These are phyloP conservation scores for Coniochaeta sp. DNA, from an alignment of 2,329 filamentous ascomycete species.

Conservation along the genomic window DNA sequence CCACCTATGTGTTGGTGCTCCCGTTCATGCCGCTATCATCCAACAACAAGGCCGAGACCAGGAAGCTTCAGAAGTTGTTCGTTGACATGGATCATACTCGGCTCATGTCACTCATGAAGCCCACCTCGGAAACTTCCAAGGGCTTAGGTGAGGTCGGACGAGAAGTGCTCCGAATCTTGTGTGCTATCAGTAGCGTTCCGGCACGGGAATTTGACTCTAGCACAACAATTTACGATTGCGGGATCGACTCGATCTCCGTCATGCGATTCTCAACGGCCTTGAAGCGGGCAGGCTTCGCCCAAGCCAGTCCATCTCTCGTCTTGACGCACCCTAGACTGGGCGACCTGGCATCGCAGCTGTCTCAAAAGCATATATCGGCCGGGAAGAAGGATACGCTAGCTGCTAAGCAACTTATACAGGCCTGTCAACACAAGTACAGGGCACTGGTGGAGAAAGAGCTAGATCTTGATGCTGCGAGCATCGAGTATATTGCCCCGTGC, in stretches of 20 bases:
- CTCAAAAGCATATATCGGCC: neutral
- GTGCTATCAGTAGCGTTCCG: constrained; percentile 41
- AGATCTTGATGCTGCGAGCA: constrained; percentile 36
- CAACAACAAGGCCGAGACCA: constrained; percentile 85
- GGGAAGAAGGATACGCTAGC: constrained; percentile 20
- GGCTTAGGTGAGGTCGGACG: constrained; percentile 27
- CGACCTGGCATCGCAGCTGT: constrained; percentile 35
- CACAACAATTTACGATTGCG: constrained; percentile 76
- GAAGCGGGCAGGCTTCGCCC: constrained; percentile 52
- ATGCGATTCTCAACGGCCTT: constrained; percentile 61
- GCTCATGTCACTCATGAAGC: constrained; percentile 53
- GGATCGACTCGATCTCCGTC: constrained; percentile 81
- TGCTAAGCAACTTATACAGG: constrained; percentile 53
- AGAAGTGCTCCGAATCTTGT: constrained; percentile 46
- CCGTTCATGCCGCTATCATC: constrained; percentile 69
- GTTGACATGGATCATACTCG: constrained; percentile 49
- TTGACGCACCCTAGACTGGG: constrained; percentile 52
- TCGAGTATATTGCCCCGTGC: constrained; percentile 74
- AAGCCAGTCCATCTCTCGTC: constrained; percentile 57
- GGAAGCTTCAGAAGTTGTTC: constrained; percentile 61
- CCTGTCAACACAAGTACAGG: constrained; percentile 56
- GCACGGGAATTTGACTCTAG: constrained; percentile 13
- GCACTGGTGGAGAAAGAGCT: constrained; percentile 45
- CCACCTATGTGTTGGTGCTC: constrained; percentile 71
- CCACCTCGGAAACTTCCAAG: constrained; percentile 19